These are phyloP conservation scores for Zhuliangozyma blackwelliae DNA, from an alignment of 1,139 yeast species.

Conservation along the genomic window DNA sequence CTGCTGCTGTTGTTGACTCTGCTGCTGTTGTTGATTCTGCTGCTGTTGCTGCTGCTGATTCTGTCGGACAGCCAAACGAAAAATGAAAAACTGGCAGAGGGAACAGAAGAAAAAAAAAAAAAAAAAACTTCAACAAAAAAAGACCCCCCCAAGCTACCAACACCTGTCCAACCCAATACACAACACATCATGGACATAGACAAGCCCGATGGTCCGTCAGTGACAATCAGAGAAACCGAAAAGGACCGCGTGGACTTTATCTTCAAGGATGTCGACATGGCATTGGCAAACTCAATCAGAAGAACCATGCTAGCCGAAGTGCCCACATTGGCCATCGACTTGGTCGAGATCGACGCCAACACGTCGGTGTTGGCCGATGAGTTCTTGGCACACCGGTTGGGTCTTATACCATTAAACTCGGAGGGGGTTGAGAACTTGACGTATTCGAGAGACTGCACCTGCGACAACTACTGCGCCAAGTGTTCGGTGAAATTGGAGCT, in stretches of 20 bases:
- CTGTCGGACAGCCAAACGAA: too few species aligned
- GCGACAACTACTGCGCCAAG: slow-evolving; percentile 95
- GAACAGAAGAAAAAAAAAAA: too few species aligned
- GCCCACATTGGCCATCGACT: slow-evolving; percentile 92
- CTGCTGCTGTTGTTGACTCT: too few species aligned
- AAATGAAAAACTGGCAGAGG: too few species aligned
- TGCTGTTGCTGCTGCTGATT: too few species aligned
- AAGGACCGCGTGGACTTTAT: slow-evolving; percentile 88
- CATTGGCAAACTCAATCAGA: slow-evolving; percentile 89
- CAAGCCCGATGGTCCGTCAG: slow-evolving; percentile 56
- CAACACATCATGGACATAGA: slow-evolving; percentile 34
- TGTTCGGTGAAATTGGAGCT: slow-evolving; percentile 86
- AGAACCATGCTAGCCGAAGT: slow-evolving; percentile 93
- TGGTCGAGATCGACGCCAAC: slow-evolving; percentile 90
- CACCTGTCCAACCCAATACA: neutral
- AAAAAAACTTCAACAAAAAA: too few species aligned
- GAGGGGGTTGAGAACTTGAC: slow-evolving; percentile 75
- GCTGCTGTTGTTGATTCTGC: too few species aligned
- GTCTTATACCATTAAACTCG: slow-evolving; percentile 83
- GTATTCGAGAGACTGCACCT: slow-evolving; percentile 91
- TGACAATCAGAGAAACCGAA: slow-evolving; percentile 83
- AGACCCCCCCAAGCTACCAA: neutral
- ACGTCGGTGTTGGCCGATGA: slow-evolving; percentile 97
- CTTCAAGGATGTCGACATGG: slow-evolving; percentile 78
- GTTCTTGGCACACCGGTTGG: slow-evolving; percentile 88